A percentile compares a stretch with the other conserved stretches of the same genome.
These are phyloP conservation scores for Solanum chacoense DNA, from an alignment of 305 asterid genomes.

Conservation along the genomic window DNA sequence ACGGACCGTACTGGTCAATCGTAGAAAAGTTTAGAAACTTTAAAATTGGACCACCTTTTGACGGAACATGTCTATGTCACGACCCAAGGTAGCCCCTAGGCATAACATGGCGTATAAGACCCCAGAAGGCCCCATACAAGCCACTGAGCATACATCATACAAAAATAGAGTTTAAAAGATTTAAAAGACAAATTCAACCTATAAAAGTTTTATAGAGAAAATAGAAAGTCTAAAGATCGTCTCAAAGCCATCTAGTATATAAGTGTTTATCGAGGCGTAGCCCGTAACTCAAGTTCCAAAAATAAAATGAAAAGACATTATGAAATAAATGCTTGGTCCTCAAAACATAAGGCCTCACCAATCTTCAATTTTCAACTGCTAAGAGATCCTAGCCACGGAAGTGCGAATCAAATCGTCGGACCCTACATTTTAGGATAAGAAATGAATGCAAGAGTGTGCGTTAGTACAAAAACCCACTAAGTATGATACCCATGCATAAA, in stretches of 20 bases:
- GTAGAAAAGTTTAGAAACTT: background rate
- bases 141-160: background rate
- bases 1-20: background rate
- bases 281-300: background rate
- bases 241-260: background rate
- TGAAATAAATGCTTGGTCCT: background rate
- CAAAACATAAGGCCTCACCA: background rate
- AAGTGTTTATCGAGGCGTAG: background rate
- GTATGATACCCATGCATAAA: background rate
- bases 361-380: background rate
- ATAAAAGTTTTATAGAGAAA: background rate
- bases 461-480: background rate
- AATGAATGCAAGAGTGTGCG: background rate
- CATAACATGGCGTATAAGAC: background rate
- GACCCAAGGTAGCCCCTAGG: background rate
- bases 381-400: background rate
- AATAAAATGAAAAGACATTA: background rate
- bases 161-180: background rate
- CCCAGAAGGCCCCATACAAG: background rate
- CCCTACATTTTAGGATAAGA: background rate
- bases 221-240: background rate
- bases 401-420: background rate
- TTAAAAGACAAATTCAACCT: too few species aligned
- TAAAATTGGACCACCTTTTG: background rate
- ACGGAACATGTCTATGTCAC: background rate